phyloP scores from a whole-genome alignment of 2,329 filamentous ascomycete species.

The Phialocephala subalpina region DNA sequence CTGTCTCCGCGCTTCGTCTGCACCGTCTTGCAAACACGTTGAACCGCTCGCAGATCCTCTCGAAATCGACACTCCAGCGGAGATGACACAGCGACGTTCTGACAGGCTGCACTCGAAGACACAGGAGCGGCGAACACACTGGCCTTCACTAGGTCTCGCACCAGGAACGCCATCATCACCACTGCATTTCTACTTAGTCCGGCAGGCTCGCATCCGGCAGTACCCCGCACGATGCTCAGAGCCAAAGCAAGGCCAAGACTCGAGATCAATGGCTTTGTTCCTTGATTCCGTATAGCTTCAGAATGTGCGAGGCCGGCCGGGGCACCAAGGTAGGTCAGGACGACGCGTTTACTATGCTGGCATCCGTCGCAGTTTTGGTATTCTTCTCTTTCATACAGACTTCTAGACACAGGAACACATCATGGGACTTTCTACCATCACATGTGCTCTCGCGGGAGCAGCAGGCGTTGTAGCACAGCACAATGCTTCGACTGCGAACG shows the following conservation, averaged over 20 bases:
- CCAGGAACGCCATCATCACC: conserved; percentile 8
- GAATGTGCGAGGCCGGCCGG: background rate
- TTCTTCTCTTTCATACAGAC: background rate
- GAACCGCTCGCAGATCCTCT: background rate
- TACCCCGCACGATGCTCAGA: background rate
- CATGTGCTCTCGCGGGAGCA: conserved; percentile 7
- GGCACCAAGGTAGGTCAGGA: background rate
- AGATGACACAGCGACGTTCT: background rate
- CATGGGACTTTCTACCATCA: conserved; percentile 15
- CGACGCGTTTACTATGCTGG: background rate
- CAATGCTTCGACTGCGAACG: conserved; percentile 22
- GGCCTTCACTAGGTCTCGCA: background rate
- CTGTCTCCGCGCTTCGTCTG: background rate
- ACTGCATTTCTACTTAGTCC: background rate
- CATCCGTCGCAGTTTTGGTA: background rate
- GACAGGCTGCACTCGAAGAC: background rate
- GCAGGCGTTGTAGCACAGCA: conserved; percentile 17
- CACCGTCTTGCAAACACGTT: background rate
- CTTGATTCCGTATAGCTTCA: conserved; percentile 3
- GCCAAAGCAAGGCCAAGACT: background rate
- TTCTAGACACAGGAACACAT: background rate
- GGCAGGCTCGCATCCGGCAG: background rate
- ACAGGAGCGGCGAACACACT: background rate
- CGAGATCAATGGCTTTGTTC: conserved; percentile 5
- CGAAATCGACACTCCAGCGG: background rate